A percentile compares a stretch with the other conserved stretches of the same genome.
phyloP scores from a whole-genome alignment of 129 eudicot species.

The Daucus carota region DH1_v3.0 NC_030383.2:1057001-1057500 shows the following conservation, averaged over 20 bases:
- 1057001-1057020: slow-evolving; percentile 57
- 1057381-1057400: slow-evolving; percentile 59
- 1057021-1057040: slow-evolving; percentile 51
- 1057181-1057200: slow-evolving; percentile 79
- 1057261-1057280: slow-evolving; percentile 45
- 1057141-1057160: slow-evolving; percentile 55
- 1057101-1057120: slow-evolving; percentile 40
- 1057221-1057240: slow-evolving; percentile 53
- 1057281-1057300: slow-evolving; percentile 61
- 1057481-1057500: slow-evolving; percentile 74
- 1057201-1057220: slow-evolving; percentile 36
- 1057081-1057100: slow-evolving; percentile 60
- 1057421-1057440: slow-evolving; percentile 71
- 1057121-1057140: slow-evolving; percentile 48
- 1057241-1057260: slow-evolving; percentile 65
- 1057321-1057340: slow-evolving; percentile 70
- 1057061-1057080: slow-evolving; percentile 57
- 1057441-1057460: slow-evolving; percentile 82
- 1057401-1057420: slow-evolving; percentile 46
- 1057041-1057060: slow-evolving; percentile 56
- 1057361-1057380: slow-evolving; percentile 33
- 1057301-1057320: slow-evolving; percentile 75
- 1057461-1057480: slow-evolving; percentile 65
- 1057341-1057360: slow-evolving; percentile 71
- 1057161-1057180: slow-evolving; percentile 47